A percentile compares a stretch with the other conserved stretches of the same genome.
phyloP scores from a whole-genome alignment of 345 rosid genomes.

The Cardamine resedifolia region DNA sequence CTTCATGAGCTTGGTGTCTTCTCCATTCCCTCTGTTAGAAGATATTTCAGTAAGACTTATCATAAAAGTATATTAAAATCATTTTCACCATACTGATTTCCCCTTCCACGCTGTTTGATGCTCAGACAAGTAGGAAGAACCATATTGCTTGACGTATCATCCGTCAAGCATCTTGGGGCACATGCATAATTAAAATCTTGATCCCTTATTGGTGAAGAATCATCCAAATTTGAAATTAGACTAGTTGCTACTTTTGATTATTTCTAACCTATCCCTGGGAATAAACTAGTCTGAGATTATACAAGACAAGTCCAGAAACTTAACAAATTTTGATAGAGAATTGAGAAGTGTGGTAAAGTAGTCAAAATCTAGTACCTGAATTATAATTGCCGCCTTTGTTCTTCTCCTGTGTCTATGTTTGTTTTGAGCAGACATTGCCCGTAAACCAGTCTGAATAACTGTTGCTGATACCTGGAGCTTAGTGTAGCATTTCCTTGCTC shows the following conservation, averaged over 20 bases:
- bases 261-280: background rate
- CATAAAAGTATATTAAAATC: background rate
- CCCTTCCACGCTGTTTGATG: background rate
- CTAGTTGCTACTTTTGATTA: constrained; percentile 2
- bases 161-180: constrained; percentile 11
- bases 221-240: background rate
- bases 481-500: constrained; percentile 46
- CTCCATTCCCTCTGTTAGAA: constrained; percentile 56
- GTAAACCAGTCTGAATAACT: constrained; percentile 57
- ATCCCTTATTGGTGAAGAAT: background rate
- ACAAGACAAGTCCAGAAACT: constrained; percentile 6
- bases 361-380: constrained; percentile 49
- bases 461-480: constrained; percentile 47
- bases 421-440: constrained; percentile 59
- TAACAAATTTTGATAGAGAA: background rate
- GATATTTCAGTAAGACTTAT: constrained; percentile 2
- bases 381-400: constrained; percentile 54
- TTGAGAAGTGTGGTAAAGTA: background rate
- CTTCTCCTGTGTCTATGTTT: constrained; percentile 51
- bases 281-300: constrained; percentile 5
- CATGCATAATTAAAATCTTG: background rate
- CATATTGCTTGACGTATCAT: background rate
- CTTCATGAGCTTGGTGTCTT: constrained; percentile 46
- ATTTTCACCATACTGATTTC: background rate
- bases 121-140: background rate